Evolutionary conservation across 208 protist genomes (phyloP), one percentile per base, ranked within the genome.

Genomic region (Wallacemonas collosoma): DNA sequence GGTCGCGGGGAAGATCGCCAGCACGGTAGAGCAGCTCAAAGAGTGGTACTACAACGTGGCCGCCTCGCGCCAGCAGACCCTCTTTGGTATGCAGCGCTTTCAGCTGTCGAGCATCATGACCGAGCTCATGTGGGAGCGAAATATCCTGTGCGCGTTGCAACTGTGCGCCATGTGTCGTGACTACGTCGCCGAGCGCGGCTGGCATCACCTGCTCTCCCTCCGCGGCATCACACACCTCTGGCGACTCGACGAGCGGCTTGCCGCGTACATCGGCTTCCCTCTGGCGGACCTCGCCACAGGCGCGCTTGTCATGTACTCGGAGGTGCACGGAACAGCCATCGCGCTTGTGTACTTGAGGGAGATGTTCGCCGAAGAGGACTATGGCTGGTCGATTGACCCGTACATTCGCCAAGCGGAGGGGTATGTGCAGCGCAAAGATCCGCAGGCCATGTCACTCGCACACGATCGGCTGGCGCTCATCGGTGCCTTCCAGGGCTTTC

Each of bases 121-220:
- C 3, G 82, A 85, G 56, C 83, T 97, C 4, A 62, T 94, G 71
- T 94, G 89, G 84, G 89, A 94, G 73, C 71, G 76, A 44, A 82
- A 85, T 14, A 66, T 97, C 55, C 74, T 81, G 3, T 67, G 86
- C 17, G 72, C 80, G 36, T 75, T 95, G 39, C 81, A 86, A 44
- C 67, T 84, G 35, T 88, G 80, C 69, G 68, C 91, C 54, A 77
- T 87, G 45, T 79, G 76, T 38, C 82, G 82, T 45, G 89, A 97
- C 77, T 91, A 83, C 62, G 82, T 94, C 9, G 81, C 76, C 44
- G 89, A 97, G 68, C 71, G 82, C 54, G 93, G 93, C 45, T 97
- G 93, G 90, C 90, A 95, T 62, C 87, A 90, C 53, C 76, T 97
- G 67, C 73, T 97, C n/a, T 77, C 77, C 63, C 83, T 97, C n/a